These are phyloP conservation scores for Rhexocercosporidium sp. DNA, from an alignment of 2,329 filamentous ascomycete genomes.

Conservation along the genomic window DNA sequence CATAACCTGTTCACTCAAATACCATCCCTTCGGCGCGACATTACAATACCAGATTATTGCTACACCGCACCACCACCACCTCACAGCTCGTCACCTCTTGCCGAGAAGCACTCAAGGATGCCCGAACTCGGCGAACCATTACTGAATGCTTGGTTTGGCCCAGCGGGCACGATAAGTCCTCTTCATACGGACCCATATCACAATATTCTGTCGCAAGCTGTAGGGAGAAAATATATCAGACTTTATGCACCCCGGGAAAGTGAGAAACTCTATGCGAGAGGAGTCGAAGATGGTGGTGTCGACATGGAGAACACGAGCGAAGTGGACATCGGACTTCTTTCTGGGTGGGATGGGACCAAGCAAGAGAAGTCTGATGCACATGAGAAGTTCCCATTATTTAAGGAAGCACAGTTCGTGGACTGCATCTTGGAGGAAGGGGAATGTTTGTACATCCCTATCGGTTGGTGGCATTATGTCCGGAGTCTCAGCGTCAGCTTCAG, in stretches of 20 bases:
- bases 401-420: conserved; percentile 58
- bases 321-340: conserved; percentile 75
- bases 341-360: conserved; percentile 59
- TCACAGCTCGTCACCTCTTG: conserved; percentile 54
- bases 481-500: conserved; percentile 88
- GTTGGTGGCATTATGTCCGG: conserved; percentile 98
- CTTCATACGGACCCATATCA: conserved; percentile 94
- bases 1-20: conserved; percentile 88
- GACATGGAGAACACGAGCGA: conserved; percentile 92
- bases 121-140: conserved; percentile 62
- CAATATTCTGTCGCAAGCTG: conserved; percentile 88
- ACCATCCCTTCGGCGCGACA: conserved; percentile 75
- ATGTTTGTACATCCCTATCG: conserved; percentile 85
- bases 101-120: conserved; percentile 45
- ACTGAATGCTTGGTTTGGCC: conserved; percentile 93
- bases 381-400: conserved; percentile 33
- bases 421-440: conserved; percentile 82
- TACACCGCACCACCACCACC: conserved; percentile 68
- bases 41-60: conserved; percentile 83
- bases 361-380: conserved; percentile 25
- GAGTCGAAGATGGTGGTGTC: conserved; percentile 68
- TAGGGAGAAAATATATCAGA: conserved; percentile 90
- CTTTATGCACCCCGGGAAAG: conserved; percentile 76
- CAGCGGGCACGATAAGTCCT: conserved; percentile 85
- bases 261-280: conserved; percentile 62